Percentiles rank a stretch among this genome's conserved stretches.
These are phyloP conservation scores for Fusarium sp. DNA, from an alignment of 2,329 filamentous ascomycete species.

Conservation along the genomic window DNA sequence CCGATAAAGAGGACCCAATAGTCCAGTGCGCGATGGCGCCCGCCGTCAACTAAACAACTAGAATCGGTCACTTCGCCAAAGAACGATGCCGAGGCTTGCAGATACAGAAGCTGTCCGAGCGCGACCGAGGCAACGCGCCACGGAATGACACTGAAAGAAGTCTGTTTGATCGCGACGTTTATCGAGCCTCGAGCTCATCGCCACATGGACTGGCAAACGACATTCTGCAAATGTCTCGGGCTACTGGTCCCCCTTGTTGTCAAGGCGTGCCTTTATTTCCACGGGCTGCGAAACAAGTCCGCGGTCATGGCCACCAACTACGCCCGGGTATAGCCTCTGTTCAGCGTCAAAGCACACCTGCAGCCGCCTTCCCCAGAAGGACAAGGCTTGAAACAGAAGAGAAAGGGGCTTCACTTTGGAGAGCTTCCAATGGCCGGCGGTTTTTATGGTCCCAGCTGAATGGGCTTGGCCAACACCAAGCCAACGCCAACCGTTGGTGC, in stretches of 20 bases:
- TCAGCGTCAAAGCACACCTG: background rate
- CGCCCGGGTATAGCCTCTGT: background rate
- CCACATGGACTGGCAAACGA: background rate
- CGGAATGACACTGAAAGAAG: background rate
- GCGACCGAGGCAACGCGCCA: constrained; percentile 7
- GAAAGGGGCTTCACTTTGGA: background rate
- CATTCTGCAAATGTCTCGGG: background rate
- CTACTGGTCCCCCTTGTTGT: background rate
- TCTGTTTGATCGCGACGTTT: background rate
- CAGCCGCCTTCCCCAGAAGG: constrained; percentile 5
- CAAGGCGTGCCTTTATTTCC: background rate
- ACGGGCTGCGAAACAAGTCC: background rate
- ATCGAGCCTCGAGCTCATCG: background rate
- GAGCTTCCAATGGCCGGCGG: background rate
- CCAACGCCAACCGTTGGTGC: background rate
- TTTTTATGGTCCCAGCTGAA: background rate
- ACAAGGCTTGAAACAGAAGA: constrained; percentile 11
- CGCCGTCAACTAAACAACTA: background rate
- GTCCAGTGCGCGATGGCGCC: constrained; percentile 1
- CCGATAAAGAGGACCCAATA: constrained; percentile 3
- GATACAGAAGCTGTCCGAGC: background rate
- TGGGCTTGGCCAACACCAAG: background rate
- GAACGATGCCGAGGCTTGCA: background rate
- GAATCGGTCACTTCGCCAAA: background rate
- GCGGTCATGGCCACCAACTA: background rate